Evolutionary conservation across 306 rosid species (phyloP).

Genomic region (Cicer cuneatum): DNA sequence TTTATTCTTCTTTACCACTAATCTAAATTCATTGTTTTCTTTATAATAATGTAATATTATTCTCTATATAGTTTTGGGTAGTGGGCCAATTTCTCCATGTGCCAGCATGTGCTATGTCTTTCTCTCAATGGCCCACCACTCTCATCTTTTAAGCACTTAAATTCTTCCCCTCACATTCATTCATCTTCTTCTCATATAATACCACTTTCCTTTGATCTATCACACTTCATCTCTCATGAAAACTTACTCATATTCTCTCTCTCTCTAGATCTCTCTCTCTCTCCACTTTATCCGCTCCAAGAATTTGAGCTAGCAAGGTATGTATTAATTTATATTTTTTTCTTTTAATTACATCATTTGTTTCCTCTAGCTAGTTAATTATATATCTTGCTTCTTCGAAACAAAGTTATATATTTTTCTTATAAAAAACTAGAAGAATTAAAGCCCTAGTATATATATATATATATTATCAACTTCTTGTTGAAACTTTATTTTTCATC

Average conservation of each 20-base stretch:
- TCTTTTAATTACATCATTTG: background rate
- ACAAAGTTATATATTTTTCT: too few species aligned
- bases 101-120: constrained; percentile 97
- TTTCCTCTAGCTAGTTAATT: constrained; percentile 3
- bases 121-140: constrained; percentile 74
- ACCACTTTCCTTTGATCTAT: constrained; percentile 30
- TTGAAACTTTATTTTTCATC: background rate
- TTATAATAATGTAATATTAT: constrained; percentile 42
- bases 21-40: constrained; percentile 41
- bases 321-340: background rate
- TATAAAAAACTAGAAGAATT: background rate
- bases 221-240: constrained; percentile 44
- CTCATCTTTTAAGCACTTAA: constrained; percentile 65
- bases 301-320: constrained; percentile 50
- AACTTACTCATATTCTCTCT: constrained; percentile 35
- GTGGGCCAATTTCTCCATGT: constrained; percentile 91
- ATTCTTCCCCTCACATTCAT: constrained; percentile 64
- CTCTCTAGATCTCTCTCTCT: background rate
- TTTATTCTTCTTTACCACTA: constrained; percentile 55
- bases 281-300: constrained; percentile 37
- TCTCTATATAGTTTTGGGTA: constrained; percentile 61
- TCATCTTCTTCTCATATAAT: constrained; percentile 50
- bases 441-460: constrained; percentile 38
- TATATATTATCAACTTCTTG: constrained; percentile 4
- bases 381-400: too few species aligned